A percentile compares a stretch with the other conserved stretches of the same genome.
Evolutionary conservation across 1,284 basidiomycete species (phyloP).

Genomic region (Retiboletus flavoniger): DNA sequence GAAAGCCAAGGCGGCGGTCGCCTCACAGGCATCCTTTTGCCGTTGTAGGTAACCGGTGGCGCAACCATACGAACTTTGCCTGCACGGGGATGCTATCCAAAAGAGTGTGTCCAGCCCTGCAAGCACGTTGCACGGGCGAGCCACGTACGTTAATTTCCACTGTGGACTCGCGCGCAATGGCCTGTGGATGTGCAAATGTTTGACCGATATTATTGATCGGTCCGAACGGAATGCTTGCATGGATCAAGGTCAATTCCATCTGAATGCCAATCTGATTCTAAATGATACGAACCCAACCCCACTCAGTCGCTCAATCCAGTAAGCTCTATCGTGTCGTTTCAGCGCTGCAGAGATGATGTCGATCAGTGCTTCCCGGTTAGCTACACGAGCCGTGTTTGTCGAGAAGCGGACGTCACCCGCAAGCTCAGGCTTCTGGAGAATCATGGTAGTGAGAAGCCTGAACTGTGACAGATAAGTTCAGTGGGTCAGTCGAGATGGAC

Average conservation of each 20-base stretch:
- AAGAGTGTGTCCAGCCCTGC: slow-evolving; percentile 10
- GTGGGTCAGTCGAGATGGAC: neutral
- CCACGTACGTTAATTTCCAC: slow-evolving; percentile 59
- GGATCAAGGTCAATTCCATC: slow-evolving; percentile 8
- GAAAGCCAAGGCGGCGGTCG: slow-evolving; percentile 83
- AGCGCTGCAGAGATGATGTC: slow-evolving; percentile 67
- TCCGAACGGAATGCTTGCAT: slow-evolving; percentile 77
- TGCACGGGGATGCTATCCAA: slow-evolving; percentile 64
- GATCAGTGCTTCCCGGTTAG: slow-evolving; percentile 74
- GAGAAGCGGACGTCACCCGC: slow-evolving; percentile 61
- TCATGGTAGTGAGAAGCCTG: slow-evolving; percentile 56
- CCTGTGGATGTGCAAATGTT: slow-evolving; percentile 92
- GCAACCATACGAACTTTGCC: slow-evolving; percentile 86
- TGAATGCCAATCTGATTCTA: slow-evolving; percentile 3
- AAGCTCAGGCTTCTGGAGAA: slow-evolving; percentile 60
- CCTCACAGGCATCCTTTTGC: slow-evolving; percentile 71
- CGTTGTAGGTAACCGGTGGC: slow-evolving; percentile 87
- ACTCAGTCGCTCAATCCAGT: slow-evolving; percentile 74
- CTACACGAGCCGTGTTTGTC: slow-evolving; percentile 76
- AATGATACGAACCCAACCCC: slow-evolving; percentile 65
- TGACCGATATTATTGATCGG: slow-evolving; percentile 91
- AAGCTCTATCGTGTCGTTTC: slow-evolving; percentile 53
- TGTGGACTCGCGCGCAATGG: slow-evolving; percentile 59
- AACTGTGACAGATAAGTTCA: slow-evolving; percentile 53
- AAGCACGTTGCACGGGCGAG: slow-evolving; percentile 16